Base-by-base conservation (phyloP, 441 rosid species). In the Adansonia gregorii region DNA sequence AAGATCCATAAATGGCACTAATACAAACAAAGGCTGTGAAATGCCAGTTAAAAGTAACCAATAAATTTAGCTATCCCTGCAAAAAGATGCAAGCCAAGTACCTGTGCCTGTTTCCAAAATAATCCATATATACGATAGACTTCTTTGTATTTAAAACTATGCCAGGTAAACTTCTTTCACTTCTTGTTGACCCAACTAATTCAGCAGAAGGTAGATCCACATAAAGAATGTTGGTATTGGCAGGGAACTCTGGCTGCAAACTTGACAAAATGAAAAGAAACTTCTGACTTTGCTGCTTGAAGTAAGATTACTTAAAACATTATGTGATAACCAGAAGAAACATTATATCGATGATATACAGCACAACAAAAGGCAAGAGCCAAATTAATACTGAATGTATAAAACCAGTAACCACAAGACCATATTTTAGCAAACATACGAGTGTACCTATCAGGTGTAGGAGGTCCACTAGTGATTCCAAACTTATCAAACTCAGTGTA, bases 191-290 rank as follows among this genome's bases (percentile, higher is more conserved):
- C 75, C 87, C 97, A 87, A 93, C 81, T 73, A 81, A 73, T 84
- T 91, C 94, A 35, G 87, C 90, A 7, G 97, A 85, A 71, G 79
- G 84, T 83, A 95, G 85, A 87, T 91, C 95, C 80, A 95, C 93
- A 65, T 91, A 93, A 14, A 95, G 86, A 79, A 95, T 93, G 82
- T 95, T 95, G 75, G 98, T 95, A 84, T 95, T 95, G 82, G 99
- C 97, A 76, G 94, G 99, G 84, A 89, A 90, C 58, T 91, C 90
- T 49, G 82, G 80, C 88, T 88, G 96, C 88, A 88, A 89, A 84
- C 98, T 93, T 83, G 68, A 87, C 83, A 82, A 52, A 67, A 81
- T 9, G 79, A 74, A 81, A 17, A 75, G 51, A 41, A 67, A 60
- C 31, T 76, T 73, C 64, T 72, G 52, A 74, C 39, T 35, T 67